phyloP scores from a whole-genome alignment of 1,284 basidiomycete species.

The Malassezia pachydermatis region DNA sequence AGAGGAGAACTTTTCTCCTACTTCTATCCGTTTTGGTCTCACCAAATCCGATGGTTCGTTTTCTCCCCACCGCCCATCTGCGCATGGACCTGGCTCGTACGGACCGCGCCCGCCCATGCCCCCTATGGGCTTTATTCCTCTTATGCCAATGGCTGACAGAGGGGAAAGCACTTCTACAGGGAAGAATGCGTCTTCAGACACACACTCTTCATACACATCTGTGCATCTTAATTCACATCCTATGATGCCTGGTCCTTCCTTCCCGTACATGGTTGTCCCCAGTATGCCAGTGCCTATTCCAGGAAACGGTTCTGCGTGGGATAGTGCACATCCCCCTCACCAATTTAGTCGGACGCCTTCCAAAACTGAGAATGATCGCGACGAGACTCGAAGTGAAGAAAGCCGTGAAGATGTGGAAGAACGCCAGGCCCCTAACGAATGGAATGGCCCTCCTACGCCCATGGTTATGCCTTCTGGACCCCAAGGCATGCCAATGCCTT shows the following conservation, averaged over 20 bases:
- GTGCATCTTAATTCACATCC: too few relatives aligned
- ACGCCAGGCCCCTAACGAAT: neutral
- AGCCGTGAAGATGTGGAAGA: neutral
- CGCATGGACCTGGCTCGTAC: too few relatives aligned
- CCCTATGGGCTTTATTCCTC: too few relatives aligned
- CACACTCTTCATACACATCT: too few relatives aligned
- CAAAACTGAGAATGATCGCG: neutral
- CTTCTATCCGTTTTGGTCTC: neutral
- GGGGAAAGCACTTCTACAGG: too few relatives aligned
- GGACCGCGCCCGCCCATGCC: too few relatives aligned
- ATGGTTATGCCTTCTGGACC: neutral
- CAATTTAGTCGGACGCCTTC: neutral
- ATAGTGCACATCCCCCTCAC: neutral
- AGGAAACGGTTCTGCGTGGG: neutral
- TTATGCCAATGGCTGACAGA: too few relatives aligned
- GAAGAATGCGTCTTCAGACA: too few relatives aligned
- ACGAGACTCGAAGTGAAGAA: neutral
- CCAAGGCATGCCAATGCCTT: neutral
- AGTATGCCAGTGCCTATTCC: neutral
- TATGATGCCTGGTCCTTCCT: neutral
- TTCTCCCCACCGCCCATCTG: slow-evolving; percentile 1
- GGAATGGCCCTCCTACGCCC: neutral
- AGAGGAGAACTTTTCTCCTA: neutral
- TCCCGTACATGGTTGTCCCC: neutral
- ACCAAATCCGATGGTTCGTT: slow-evolving; percentile 16